A percentile compares a stretch with the other conserved stretches of the same genome.
phyloP scores from a whole-genome alignment of 2,329 filamentous ascomycete species.

The Penicillium hordei region DNA sequence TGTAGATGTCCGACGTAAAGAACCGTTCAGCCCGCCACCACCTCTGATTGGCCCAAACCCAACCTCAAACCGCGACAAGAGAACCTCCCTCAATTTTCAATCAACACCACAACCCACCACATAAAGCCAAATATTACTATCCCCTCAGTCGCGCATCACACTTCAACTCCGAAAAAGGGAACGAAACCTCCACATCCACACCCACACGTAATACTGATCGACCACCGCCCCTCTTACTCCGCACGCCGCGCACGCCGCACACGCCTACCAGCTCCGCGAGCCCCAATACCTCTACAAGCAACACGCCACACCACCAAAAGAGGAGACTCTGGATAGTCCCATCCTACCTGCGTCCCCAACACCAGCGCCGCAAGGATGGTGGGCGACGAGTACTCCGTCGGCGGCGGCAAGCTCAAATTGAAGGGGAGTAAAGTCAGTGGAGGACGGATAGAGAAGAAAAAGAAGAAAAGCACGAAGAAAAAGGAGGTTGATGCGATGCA shows the following conservation, averaged over 20 bases:
- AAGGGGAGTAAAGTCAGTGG: constrained; percentile 70
- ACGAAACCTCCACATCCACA: background rate
- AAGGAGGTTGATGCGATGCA: constrained; percentile 17
- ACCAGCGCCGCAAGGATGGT: constrained; percentile 19
- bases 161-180: background rate
- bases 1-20: background rate
- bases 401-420: constrained; percentile 75
- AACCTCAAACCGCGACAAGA: constrained; percentile 8
- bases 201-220: background rate
- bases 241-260: constrained; percentile 15
- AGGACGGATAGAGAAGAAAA: constrained; percentile 46
- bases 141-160: background rate
- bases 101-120: background rate
- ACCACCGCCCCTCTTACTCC: constrained; percentile 19
- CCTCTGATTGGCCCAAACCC: constrained; percentile 22
- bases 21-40: constrained; percentile 5
- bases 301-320: background rate
- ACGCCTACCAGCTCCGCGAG: background rate
- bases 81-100: background rate
- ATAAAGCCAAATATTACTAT: background rate
- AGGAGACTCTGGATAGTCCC: background rate
- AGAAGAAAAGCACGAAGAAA: constrained; percentile 52
- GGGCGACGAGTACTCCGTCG: constrained; percentile 67
- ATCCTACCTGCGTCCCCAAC: background rate
- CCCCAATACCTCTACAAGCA: background rate